Percentiles rank a stretch among this genome's conserved stretches.
These are phyloP conservation scores for Colletotrichum sidae DNA, from an alignment of 2,329 filamentous ascomycete species.

Conservation along the genomic window DNA sequence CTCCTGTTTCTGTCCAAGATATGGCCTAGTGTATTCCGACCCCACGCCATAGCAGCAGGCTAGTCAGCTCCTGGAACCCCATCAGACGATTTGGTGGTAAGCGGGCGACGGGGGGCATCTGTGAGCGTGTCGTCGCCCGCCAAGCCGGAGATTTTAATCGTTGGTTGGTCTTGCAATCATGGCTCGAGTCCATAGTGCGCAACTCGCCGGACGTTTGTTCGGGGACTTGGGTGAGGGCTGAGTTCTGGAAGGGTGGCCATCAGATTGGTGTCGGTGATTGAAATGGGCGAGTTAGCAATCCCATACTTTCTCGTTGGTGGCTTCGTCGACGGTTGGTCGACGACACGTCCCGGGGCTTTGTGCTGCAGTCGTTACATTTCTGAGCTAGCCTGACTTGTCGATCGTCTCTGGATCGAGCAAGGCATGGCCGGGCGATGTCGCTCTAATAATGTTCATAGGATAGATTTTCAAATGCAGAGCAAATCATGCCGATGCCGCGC, in stretches of 20 bases:
- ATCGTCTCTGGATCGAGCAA: conserved; percentile 28
- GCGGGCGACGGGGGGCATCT: not conserved
- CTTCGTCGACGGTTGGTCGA: conserved; percentile 22
- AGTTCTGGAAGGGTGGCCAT: not conserved
- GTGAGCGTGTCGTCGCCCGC: conserved; percentile 21
- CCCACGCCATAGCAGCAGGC: conserved; percentile 2
- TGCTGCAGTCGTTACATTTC: not conserved
- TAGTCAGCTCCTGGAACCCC: not conserved
- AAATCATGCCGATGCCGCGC: conserved; percentile 13
- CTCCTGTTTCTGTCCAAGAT: conserved; percentile 15
- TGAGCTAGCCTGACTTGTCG: not conserved
- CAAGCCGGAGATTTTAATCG: conserved; percentile 18
- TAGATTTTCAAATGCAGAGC: conserved; percentile 7
- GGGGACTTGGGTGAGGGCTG: conserved; percentile 1
- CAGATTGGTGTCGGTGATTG: not conserved
- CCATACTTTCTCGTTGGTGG: conserved; percentile 10
- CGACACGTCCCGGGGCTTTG: conserved; percentile 5
- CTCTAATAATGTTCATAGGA: conserved; percentile 4
- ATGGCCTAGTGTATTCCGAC: conserved; percentile 5
- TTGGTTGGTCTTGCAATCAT: conserved; percentile 18
- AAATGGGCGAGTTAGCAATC: too few relatives aligned
- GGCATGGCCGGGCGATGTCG: conserved; percentile 9
- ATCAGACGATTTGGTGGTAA: conserved; percentile 26
- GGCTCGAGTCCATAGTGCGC: conserved; percentile 12
- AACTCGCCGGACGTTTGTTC: not conserved